Evolutionary conservation across 2,329 filamentous ascomycete genomes (phyloP), one percentile per base, ranked within the genome.

Genomic region (Alternaria brassicicola): DNA sequence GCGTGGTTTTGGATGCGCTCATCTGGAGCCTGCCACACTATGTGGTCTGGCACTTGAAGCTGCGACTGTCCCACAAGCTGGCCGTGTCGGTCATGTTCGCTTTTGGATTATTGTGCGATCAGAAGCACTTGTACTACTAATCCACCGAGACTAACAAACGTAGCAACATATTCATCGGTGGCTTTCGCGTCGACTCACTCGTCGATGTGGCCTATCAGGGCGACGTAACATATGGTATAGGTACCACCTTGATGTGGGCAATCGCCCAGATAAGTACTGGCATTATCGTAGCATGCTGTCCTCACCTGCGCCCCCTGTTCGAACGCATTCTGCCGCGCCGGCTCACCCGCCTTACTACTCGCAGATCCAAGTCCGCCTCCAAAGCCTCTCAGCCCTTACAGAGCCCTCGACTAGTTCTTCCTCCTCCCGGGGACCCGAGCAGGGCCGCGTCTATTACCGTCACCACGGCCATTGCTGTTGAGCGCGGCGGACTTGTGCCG

Each of bases 1-100:
- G 66, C 5, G 38, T 72, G 19, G 41, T 56, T 39, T 41, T 72
- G 10, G 70, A 73, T 39, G 26, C 52, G 9, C 39, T 68, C 17
- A 69, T 61, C 8, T 74, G 67, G 67, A 57, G 52, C 13, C 48
- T 70, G 12, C 70, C 71, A 3, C 68, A 73, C 31, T 66, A 59
- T 39, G 68, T 69, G 13, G 62, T 73, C 3, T 72, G 69, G 72
- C 59, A 51, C 17, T 45, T 71, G 8, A 66, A 59, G 25, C 62
- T 72, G 9, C 64, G 60, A 26, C 59, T 25, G 9, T 59, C 63
- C 7, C 65, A 74, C 61, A 69, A 68, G 57, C 23, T 71, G 25
- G 66, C 67, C 4, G 66, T 73, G 30, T 65, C 62, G 2, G 38
- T 17, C 12, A 63, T 74, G 21, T 74, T 74, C 28, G 62, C 61